Base-by-base conservation (phyloP, 176 grass and related monocot genomes). In the Oropetium thomaeum region DNA sequence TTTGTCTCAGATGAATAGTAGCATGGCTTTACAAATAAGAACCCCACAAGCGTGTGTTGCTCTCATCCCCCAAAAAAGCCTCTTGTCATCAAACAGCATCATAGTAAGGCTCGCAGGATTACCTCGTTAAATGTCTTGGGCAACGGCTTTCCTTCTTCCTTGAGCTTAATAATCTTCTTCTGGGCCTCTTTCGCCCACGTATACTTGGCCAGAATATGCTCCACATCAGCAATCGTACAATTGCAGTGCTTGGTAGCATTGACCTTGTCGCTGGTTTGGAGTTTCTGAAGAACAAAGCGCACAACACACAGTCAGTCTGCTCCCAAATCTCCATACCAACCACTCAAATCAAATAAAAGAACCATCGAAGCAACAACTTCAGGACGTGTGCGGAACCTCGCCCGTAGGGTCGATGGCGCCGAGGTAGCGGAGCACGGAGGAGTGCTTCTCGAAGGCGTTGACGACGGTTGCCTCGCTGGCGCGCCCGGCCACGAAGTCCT, bases 111-210 rank as follows among this genome's bases (percentile, higher is more conserved):
- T 31, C 26, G 29, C 4, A 5, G 34, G 78, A 23, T 69, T 90
- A 97, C 93, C 93, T 97, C 93, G 32, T 70, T 81, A 65, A 97
- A 91, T 20, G 76, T 29, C 84, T 73, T 97, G 2, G 93, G 93
- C 42, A 93, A 20, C 23, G 93, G 90, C 70, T 93, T 97, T 29
- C 93, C 93, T 92, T 97, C 93, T 44, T 87, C 88, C 66, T 93
- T 88, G 49, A 98, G 83, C 75, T 88, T 92, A 28, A 65, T 72
- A 48, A 98, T 84, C 79, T 86, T 98, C 79, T 79, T 92, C 64
- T 98, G 91, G 7, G 96, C 96, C 26, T 94, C 86, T 77, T 92
- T 98, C 32, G 96, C 91, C 91, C 96, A 98, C 44, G 86, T 76
- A 29, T 92, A 98, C 83, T 98, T 98, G 23, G 86, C 89, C 45